These are phyloP conservation scores for Elsinoe ampelina DNA, from an alignment of 2,329 filamentous ascomycete species.

Conservation along the genomic window DNA sequence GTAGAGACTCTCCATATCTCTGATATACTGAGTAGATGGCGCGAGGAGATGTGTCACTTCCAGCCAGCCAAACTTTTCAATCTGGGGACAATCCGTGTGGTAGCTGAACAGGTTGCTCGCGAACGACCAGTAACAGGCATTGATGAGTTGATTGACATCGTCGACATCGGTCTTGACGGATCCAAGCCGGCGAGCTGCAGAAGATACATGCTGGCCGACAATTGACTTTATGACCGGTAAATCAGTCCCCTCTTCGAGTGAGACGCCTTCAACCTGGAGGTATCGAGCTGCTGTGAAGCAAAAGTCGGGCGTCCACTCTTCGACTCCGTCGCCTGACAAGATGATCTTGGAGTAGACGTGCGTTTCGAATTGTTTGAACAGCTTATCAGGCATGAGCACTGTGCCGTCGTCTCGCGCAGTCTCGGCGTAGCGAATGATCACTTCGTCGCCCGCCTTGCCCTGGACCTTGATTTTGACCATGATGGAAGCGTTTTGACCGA, in stretches of 20 bases:
- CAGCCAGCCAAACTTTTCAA: conserved; percentile 42
- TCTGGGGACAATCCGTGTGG: conserved; percentile 39
- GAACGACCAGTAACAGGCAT: conserved; percentile 39
- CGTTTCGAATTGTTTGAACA: conserved; percentile 32
- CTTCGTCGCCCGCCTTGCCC: conserved; percentile 23
- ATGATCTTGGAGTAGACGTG: conserved; percentile 34
- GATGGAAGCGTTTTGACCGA: conserved; percentile 29
- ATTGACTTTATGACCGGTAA: conserved; percentile 30
- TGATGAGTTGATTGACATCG: conserved; percentile 35
- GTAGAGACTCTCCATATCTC: conserved; percentile 39
- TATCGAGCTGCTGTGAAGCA: conserved; percentile 36
- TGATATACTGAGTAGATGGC: conserved; percentile 38
- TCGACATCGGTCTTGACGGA: conserved; percentile 33
- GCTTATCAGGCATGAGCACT: conserved; percentile 35
- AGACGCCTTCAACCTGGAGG: conserved; percentile 34
- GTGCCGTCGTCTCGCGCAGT: conserved; percentile 25
- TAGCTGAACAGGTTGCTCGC: conserved; percentile 37
- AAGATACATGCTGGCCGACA: conserved; percentile 33
- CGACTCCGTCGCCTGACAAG: conserved; percentile 24
- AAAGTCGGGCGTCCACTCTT: conserved; percentile 34
- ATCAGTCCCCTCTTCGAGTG: conserved; percentile 20
- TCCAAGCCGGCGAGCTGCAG: conserved; percentile 30
- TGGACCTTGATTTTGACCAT: conserved; percentile 25
- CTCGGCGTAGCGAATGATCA: conserved; percentile 27
- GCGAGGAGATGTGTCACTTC: conserved; percentile 40